phyloP scores from a whole-genome alignment of 768 basidiomycete genomes.

The Amylocystis lapponica region DNA sequence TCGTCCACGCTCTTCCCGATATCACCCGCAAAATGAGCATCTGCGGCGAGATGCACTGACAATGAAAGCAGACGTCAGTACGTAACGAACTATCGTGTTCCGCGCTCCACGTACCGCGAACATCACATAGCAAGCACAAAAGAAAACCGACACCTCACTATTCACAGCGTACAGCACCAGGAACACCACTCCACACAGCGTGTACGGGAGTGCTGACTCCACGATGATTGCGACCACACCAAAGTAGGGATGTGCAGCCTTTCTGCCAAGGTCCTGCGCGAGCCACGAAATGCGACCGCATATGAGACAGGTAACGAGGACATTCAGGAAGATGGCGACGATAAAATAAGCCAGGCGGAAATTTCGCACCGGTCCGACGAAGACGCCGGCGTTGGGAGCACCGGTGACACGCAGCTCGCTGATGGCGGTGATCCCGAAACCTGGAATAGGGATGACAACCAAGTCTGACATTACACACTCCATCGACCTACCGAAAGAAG shows the following conservation, averaged over 20 bases:
- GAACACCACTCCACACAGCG: constrained; percentile 30
- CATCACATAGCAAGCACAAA: constrained; percentile 35
- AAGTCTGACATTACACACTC: no score
- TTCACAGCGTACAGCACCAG: constrained; percentile 29
- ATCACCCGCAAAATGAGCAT: constrained; percentile 14
- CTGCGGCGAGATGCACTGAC: constrained; percentile 10
- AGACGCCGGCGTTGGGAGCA: constrained; percentile 20
- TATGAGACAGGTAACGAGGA: constrained; percentile 31
- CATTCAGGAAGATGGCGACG: constrained; percentile 32
- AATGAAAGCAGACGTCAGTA: background rate
- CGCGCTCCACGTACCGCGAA: constrained; percentile 30
- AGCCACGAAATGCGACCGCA: constrained; percentile 28
- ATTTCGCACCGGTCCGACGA: constrained; percentile 28
- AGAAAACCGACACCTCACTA: constrained; percentile 26
- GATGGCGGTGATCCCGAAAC: constrained; percentile 4
- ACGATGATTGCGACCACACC: constrained; percentile 29
- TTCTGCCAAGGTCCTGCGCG: constrained; percentile 14
- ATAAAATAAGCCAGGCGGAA: constrained; percentile 32
- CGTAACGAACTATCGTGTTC: no score
- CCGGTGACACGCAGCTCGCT: constrained; percentile 11
- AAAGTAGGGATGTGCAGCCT: no score
- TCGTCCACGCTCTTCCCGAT: constrained; percentile 11
- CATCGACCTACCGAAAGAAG: constrained; percentile 4
- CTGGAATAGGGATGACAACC: background rate
- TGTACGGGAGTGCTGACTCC: constrained; percentile 35